Conservation (phyloP, 768 basidiomycete species). For the Ramaria sp. region DNA sequence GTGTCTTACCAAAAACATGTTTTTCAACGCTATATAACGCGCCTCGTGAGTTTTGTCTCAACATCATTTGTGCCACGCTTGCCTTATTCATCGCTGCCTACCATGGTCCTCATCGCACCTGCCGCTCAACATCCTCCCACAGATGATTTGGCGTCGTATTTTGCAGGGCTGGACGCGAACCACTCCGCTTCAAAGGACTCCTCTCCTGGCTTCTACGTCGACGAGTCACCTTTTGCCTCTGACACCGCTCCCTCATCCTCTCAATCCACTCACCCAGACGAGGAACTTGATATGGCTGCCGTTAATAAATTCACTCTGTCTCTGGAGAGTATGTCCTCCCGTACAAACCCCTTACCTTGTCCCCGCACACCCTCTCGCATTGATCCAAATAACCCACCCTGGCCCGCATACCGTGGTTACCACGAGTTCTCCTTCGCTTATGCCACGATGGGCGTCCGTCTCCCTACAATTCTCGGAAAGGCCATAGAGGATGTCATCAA, state of each 20-base stretch:
- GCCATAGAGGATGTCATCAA: constrained; percentile 86
- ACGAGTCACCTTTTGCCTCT: not conserved
- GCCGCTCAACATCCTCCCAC: not conserved
- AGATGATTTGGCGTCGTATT: not conserved
- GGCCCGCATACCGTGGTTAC: constrained; percentile 68
- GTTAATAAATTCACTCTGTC: constrained; percentile 47
- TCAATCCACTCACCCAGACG: not conserved
- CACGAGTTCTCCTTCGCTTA: constrained; percentile 77
- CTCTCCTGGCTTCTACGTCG: not conserved
- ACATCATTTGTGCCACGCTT: not conserved
- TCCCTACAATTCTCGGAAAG: constrained; percentile 92
- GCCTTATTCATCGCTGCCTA: not conserved
- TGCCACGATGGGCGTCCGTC: constrained; percentile 92
- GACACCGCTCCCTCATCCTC: not conserved
- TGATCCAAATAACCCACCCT: constrained; percentile 1
- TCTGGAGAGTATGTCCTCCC: constrained; percentile 63
- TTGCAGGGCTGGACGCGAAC: not conserved
- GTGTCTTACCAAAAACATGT: not conserved
- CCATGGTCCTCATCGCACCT: not conserved
- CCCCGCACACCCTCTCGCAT: constrained; percentile 62
- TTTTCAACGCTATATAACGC: not conserved
- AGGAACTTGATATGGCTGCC: not conserved
- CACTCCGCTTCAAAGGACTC: not conserved
- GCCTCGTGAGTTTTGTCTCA: not conserved
- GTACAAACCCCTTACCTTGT: constrained; percentile 64